Percentiles rank a stretch among this genome's conserved stretches.
These are phyloP conservation scores for Sclerotinia glacialis DNA, from an alignment of 2,329 filamentous ascomycete species.

Conservation along the genomic window DNA sequence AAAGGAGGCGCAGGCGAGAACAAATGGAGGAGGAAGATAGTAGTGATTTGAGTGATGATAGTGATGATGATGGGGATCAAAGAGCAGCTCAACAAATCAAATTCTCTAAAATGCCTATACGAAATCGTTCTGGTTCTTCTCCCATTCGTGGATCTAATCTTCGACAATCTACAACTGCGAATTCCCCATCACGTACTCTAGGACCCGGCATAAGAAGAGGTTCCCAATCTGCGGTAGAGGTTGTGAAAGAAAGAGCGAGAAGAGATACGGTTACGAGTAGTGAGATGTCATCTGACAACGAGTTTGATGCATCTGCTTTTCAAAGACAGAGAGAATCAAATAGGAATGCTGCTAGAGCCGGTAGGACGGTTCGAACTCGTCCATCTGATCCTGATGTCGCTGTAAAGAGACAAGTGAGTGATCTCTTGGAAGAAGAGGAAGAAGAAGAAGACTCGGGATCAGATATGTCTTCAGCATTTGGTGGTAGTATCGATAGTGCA, in stretches of 20 bases:
- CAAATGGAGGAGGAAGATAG: conserved; percentile 77
- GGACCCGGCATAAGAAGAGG: conserved; percentile 54
- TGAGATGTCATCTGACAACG: conserved; percentile 80
- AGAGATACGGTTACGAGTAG: conserved; percentile 78
- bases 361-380: conserved; percentile 52
- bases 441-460: conserved; percentile 59
- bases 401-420: conserved; percentile 38
- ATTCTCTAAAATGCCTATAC: conserved; percentile 92
- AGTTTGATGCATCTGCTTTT: conserved; percentile 66
- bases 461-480: conserved; percentile 63
- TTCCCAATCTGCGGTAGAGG: conserved; percentile 69
- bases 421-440: conserved; percentile 50
- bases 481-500: conserved; percentile 65
- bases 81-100: conserved; percentile 84
- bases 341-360: conserved; percentile 54
- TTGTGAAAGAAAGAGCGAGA: conserved; percentile 65
- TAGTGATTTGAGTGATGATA: conserved; percentile 80
- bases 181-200: conserved; percentile 61
- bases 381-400: conserved; percentile 49
- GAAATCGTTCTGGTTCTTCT: conserved; percentile 82
- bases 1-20: conserved; percentile 64
- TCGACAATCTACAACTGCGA: conserved; percentile 63
- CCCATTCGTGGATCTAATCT: conserved; percentile 69
- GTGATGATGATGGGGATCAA: conserved; percentile 72
- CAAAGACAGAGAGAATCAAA: conserved; percentile 62